A percentile compares a stretch with the other conserved stretches of the same genome.
These are phyloP conservation scores for Serendipita sp. DNA, from an alignment of 1,284 basidiomycete species.

Conservation along the genomic window DNA sequence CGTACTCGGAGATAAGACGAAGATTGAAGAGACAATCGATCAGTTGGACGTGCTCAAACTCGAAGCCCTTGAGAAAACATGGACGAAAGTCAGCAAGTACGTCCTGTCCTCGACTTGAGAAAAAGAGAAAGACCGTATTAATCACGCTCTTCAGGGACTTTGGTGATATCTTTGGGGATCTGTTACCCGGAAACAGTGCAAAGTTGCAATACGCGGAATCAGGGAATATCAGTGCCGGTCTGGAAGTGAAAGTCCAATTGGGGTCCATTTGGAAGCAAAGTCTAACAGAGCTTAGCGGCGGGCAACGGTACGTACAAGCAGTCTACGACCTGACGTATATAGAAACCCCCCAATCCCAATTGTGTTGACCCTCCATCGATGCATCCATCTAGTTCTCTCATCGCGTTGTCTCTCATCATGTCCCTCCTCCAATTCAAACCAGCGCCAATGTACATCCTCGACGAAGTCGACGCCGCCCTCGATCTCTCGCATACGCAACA, in stretches of 20 bases:
- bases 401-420: constrained; percentile 96
- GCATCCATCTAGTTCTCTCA: constrained; percentile 56
- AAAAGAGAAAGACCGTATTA: background rate
- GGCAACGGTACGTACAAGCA: constrained; percentile 61
- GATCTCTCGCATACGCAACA: constrained; percentile 95
- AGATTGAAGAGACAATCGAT: constrained; percentile 89
- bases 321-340: constrained; percentile 10
- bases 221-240: constrained; percentile 83
- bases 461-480: constrained; percentile 94
- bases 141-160: constrained; percentile 55
- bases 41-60: constrained; percentile 91
- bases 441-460: constrained; percentile 98
- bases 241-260: constrained; percentile 93
- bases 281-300: constrained; percentile 91
- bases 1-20: constrained; percentile 86
- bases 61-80: constrained; percentile 86
- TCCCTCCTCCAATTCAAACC: constrained; percentile 96
- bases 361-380: background rate
- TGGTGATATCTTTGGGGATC: constrained; percentile 89
- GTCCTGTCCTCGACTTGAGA: constrained; percentile 19
- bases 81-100: constrained; percentile 87
- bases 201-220: constrained; percentile 90
- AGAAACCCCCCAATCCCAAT: constrained; percentile 1
- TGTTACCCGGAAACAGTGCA: constrained; percentile 92
- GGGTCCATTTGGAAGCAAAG: constrained; percentile 96